These are phyloP conservation scores for Talaromyces sp. DNA, from an alignment of 2,329 filamentous ascomycete species.

Conservation along the genomic window DNA sequence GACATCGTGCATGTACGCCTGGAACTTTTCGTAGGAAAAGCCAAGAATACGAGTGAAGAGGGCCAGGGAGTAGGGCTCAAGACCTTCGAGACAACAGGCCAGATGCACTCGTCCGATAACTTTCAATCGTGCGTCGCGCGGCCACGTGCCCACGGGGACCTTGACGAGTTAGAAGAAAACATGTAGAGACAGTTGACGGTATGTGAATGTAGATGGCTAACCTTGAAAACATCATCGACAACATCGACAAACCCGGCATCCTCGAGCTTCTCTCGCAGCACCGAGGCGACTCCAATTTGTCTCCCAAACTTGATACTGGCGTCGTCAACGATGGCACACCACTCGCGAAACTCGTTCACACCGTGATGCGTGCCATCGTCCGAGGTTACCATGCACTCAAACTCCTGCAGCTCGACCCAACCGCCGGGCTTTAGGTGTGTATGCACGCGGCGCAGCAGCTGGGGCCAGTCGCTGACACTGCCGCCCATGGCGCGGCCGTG, in stretches of 20 bases:
- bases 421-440: conserved; percentile 12
- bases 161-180: not conserved
- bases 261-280: conserved; percentile 13
- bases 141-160: conserved; percentile 12
- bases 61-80: conserved; percentile 17
- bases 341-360: conserved; percentile 12
- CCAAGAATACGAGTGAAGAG: conserved; percentile 18
- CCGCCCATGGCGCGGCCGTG: conserved; percentile 21
- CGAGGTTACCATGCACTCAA: conserved; percentile 11
- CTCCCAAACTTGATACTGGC: conserved; percentile 17
- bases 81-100: conserved; percentile 14
- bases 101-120: conserved; percentile 13
- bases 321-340: conserved; percentile 14
- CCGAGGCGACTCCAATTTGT: conserved; percentile 18
- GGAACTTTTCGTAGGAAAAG: conserved; percentile 13
- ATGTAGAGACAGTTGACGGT: not conserved
- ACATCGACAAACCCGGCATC: conserved; percentile 15
- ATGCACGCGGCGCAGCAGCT: conserved; percentile 12
- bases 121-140: conserved; percentile 8
- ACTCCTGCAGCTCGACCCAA: conserved; percentile 14
- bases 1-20: not conserved
- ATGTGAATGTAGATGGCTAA: not conserved
- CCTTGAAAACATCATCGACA: conserved; percentile 13
- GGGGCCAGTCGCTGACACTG: conserved; percentile 15
- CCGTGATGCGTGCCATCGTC: conserved; percentile 11